Percentiles rank a stretch among this genome's conserved stretches.
Conservation (phyloP, 2,329 filamentous ascomycete species). For the Fusarium coicis region DNA sequence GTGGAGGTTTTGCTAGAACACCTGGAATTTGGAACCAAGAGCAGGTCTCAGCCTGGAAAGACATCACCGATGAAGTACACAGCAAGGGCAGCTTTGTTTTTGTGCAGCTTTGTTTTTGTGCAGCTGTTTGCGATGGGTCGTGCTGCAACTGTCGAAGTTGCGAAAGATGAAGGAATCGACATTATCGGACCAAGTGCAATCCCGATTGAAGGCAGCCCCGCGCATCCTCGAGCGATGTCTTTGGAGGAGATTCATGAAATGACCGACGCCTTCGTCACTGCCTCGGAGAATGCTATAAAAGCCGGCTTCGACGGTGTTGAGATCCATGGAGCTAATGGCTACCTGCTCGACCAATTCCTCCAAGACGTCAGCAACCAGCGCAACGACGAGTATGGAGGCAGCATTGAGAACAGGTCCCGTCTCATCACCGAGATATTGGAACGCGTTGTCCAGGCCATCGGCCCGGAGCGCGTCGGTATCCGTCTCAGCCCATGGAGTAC, state of each 20-base stretch:
- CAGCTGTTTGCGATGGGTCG: constrained; percentile 73
- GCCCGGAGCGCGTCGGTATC: constrained; percentile 63
- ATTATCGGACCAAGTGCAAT: constrained; percentile 45
- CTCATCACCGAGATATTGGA: constrained; percentile 63
- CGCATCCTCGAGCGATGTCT: constrained; percentile 71
- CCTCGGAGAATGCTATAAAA: constrained; percentile 64
- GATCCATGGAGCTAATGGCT: constrained; percentile 66
- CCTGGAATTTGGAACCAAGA: constrained; percentile 68
- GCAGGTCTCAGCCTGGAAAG: constrained; percentile 69
- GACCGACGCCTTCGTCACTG: constrained; percentile 66
- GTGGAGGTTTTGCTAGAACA: constrained; percentile 53
- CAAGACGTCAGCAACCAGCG: constrained; percentile 62
- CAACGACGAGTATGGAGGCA: constrained; percentile 63
- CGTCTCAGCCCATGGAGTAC: constrained; percentile 69
- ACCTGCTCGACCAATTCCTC: constrained; percentile 70
- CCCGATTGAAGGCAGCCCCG: constrained; percentile 57
- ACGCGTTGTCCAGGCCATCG: constrained; percentile 54
- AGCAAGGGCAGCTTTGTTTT: constrained; percentile 69
- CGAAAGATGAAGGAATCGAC: constrained; percentile 42
- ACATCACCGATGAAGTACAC: constrained; percentile 72
- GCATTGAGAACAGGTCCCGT: constrained; percentile 61
- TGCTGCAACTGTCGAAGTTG: constrained; percentile 52
- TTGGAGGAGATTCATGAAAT: constrained; percentile 70
- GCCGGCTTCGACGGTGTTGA: constrained; percentile 80
- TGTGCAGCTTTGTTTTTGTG: constrained; percentile 70